Base-by-base conservation (phyloP, 1,284 basidiomycete genomes). In the Termitomyces sp. region DNA sequence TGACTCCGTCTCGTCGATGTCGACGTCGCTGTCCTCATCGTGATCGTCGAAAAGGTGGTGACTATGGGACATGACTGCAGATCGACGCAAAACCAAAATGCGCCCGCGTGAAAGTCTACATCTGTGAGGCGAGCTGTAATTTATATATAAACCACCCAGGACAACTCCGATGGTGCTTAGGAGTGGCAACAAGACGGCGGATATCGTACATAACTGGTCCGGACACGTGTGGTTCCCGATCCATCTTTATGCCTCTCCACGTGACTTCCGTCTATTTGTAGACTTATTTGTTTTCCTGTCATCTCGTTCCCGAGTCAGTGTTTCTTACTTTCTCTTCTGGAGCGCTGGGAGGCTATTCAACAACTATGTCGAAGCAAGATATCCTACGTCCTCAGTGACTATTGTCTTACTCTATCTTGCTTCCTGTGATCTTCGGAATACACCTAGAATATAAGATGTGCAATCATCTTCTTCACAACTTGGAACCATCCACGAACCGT, bases 1-100 rank as follows among this genome's bases (percentile, higher is more conserved):
- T 46, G 57, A 60, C 9, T 54, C 69, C 37, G 21, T 40, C 21
- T 52, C 48, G 58, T 71, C 68, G 56, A 24, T 13, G 21, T 71
- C 66, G 38, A 50, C 30, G 58, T 66, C 64, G 54, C 46, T 40
- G 43, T 53, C 50, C 46, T 37, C 11, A 33, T 50, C 45, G 21
- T 18, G 24, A 11, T 46, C 31, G 9, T 38, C 37, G 26, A 30
- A 10, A 34, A 18, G 24, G 7, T 2, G 44, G 14, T 34, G 37
- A 44, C 52, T 45, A 24, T 16, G 8, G 14, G 41, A 28, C 49
- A 43, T 10, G 57, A 49, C 49, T n/a, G 8, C 28, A 30, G 24
- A n/a, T 9, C 18, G 30, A 46, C 10, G n/a, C 53, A 48, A 40
- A 56, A 55, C 34, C 28, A 39, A 35, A 10, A 31, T 28, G 26